Evolutionary conservation across 2,329 filamentous ascomycete genomes (phyloP).

Genomic region (Colletotrichum zoysiae): DNA sequence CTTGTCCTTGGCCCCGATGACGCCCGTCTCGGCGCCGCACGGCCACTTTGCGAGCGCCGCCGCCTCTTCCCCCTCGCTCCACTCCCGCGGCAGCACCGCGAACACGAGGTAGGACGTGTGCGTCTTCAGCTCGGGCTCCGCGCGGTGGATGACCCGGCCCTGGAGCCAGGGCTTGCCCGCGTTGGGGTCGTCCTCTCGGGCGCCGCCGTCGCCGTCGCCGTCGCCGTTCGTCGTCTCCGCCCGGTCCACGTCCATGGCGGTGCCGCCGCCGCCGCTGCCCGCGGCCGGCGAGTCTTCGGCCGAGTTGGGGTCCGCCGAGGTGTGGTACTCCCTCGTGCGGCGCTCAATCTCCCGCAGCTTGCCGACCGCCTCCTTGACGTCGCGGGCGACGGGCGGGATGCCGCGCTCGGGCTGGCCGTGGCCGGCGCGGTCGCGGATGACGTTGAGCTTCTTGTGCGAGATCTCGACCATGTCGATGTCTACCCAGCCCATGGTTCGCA

Average conservation of each 20-base stretch:
- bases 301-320: slow-evolving; percentile 46
- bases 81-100: slow-evolving; percentile 87
- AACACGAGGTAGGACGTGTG: slow-evolving; percentile 99
- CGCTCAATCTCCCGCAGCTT: slow-evolving; percentile 81
- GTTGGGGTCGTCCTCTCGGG: slow-evolving; percentile 44
- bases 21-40: slow-evolving; percentile 64
- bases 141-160: slow-evolving; percentile 82
- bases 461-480: slow-evolving; percentile 96
- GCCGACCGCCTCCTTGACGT: slow-evolving; percentile 82
- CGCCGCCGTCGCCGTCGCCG: slow-evolving; percentile 32
- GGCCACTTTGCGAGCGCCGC: slow-evolving; percentile 74
- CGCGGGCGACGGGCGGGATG: slow-evolving; percentile 76
- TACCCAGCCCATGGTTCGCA: slow-evolving; percentile 88
- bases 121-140: slow-evolving; percentile 90
- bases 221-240: not conserved
- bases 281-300: slow-evolving; percentile 47
- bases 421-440: slow-evolving; percentile 84
- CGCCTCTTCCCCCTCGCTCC: slow-evolving; percentile 85
- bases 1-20: slow-evolving; percentile 67
- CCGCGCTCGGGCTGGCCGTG: slow-evolving; percentile 76
- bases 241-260: slow-evolving; percentile 58
- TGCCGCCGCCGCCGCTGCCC: slow-evolving; percentile 44
- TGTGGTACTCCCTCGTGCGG: slow-evolving; percentile 75
- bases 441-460: slow-evolving; percentile 81
- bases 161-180: slow-evolving; percentile 74